These are phyloP conservation scores for Exsudoporus frostii DNA, from an alignment of 768 basidiomycete species.

Conservation along the genomic window DNA sequence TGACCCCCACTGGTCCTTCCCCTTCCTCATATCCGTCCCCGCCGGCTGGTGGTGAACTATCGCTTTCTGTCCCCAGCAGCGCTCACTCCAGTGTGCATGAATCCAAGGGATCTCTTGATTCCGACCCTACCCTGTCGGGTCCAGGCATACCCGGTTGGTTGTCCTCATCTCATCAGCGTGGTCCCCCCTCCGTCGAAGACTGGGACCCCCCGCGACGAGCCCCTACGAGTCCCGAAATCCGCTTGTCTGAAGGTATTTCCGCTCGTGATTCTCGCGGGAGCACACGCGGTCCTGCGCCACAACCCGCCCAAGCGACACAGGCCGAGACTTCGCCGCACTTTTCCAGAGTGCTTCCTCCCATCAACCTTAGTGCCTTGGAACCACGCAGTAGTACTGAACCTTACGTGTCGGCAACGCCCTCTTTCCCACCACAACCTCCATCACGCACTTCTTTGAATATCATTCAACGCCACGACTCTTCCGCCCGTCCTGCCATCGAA, in stretches of 20 bases:
- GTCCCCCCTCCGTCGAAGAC: slow-evolving; percentile 17
- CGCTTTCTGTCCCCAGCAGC: slow-evolving; percentile 12
- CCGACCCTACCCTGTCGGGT: slow-evolving; percentile 44
- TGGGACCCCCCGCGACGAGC: slow-evolving; percentile 14
- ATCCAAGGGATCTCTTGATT: slow-evolving; percentile 32
- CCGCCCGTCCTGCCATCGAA: slow-evolving; percentile 18
- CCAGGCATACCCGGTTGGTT: slow-evolving; percentile 51
- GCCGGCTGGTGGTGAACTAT: slow-evolving; percentile 5
- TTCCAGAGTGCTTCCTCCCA: slow-evolving; percentile 31
- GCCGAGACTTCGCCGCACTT: slow-evolving; percentile 22
- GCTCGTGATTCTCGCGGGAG: slow-evolving; percentile 9
- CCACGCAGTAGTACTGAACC: slow-evolving; percentile 13
- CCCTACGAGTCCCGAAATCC: slow-evolving; percentile 9
- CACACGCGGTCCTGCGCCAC: slow-evolving; percentile 12
- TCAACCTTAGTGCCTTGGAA: slow-evolving; percentile 17
- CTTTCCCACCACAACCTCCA: slow-evolving; percentile 36
- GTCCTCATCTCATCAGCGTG: slow-evolving; percentile 11
- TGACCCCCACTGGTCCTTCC: slow-evolving; percentile 33
- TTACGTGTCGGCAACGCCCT: slow-evolving; percentile 20
- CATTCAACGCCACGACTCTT: slow-evolving; percentile 18
- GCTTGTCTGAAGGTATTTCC: slow-evolving; percentile 9
- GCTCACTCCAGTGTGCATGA: slow-evolving; percentile 7
- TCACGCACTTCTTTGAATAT: slow-evolving; percentile 14
- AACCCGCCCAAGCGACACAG: slow-evolving; percentile 6
- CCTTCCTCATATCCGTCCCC: slow-evolving; percentile 16